Base-by-base conservation (phyloP, 2,329 filamentous ascomycete species). In the Tolypocladium inflatum region DNA sequence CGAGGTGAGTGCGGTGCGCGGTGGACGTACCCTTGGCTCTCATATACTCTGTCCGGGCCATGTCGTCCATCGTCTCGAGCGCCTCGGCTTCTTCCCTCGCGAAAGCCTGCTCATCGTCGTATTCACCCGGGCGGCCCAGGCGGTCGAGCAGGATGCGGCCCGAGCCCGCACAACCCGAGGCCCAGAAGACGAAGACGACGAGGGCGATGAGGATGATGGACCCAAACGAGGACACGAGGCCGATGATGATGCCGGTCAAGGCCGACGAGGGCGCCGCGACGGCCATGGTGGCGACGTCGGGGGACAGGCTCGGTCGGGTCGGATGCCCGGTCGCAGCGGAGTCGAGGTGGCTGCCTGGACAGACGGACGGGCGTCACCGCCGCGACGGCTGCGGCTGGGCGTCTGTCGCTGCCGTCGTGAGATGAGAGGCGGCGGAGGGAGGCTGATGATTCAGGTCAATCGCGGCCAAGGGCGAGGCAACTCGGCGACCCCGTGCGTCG, bases 31-130 rank as follows among this genome's bases (percentile, higher is more conserved):
- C 92, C 83, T 97, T 97, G 57, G 94, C 93, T 76, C 94, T 85
- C 62, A 96, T 73, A 73, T 99, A 99, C 70, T 99, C 94, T 43
- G 87, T 87, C 71, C 90, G 80, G 69, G 92, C 85, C 74, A 97
- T 80, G 66, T 97, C 94, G 70, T 97, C 92, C 94, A 99, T 99
- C 59, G 84, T 83, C 78, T 96, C 93, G 71, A 99, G 76, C 59
- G 94, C 94, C 73, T 97, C 91, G 41, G 90, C 91, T 83, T 99
- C 94, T 73, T 97, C 94, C 69, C 90, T 86, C 63, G 87, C 82
- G 76, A 96, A 97, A 13, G 91, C 90, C 76, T 97, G 93, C 73
- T 97, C 94, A 75, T 99, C 94, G 71, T 99, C 94, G 73, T 91
- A 99, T 75, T 97, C 94, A 66, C 94, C 94, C 0, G 94, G 94